A percentile compares a stretch with the other conserved stretches of the same genome.
Evolutionary conservation across 495 filamentous ascomycete genomes (phyloP).

Genomic region (Penicillium parvum): DNA sequence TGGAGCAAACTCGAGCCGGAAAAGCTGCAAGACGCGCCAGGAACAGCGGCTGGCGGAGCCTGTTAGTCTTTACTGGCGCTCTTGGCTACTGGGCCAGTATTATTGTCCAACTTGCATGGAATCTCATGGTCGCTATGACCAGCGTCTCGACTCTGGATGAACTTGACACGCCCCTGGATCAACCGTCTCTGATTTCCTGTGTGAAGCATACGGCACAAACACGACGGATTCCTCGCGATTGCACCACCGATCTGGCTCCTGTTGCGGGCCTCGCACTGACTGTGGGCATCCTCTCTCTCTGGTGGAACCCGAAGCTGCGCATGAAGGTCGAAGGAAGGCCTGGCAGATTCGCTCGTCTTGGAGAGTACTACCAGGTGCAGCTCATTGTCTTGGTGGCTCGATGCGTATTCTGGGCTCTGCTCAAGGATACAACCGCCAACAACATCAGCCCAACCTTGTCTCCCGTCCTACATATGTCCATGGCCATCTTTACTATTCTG

Average conservation of each 20-base stretch:
- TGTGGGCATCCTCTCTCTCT: constrained; percentile 54
- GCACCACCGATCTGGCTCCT: constrained; percentile 30
- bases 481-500: constrained; percentile 48
- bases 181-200: constrained; percentile 24
- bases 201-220: constrained; percentile 20
- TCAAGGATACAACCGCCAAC: constrained; percentile 45
- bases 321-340: constrained; percentile 59
- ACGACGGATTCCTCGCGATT: constrained; percentile 22
- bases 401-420: constrained; percentile 47
- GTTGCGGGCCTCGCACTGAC: constrained; percentile 45
- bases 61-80: constrained; percentile 42
- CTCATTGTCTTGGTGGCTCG: constrained; percentile 56
- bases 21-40: constrained; percentile 36
- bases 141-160: not conserved
- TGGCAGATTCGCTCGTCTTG: constrained; percentile 59
- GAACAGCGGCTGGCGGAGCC: constrained; percentile 48
- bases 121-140: constrained; percentile 30
- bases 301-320: constrained; percentile 74
- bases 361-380: constrained; percentile 67
- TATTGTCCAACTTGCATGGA: constrained; percentile 41
- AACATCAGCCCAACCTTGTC: constrained; percentile 35
- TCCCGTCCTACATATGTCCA: constrained; percentile 53
- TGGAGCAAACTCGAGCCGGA: constrained; percentile 56
- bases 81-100: constrained; percentile 51
- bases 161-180: constrained; percentile 1